Evolutionary conservation across 352 stramenopile species (phyloP), one percentile per base, ranked within the genome.

Genomic region (Phytopythium litorale): DNA sequence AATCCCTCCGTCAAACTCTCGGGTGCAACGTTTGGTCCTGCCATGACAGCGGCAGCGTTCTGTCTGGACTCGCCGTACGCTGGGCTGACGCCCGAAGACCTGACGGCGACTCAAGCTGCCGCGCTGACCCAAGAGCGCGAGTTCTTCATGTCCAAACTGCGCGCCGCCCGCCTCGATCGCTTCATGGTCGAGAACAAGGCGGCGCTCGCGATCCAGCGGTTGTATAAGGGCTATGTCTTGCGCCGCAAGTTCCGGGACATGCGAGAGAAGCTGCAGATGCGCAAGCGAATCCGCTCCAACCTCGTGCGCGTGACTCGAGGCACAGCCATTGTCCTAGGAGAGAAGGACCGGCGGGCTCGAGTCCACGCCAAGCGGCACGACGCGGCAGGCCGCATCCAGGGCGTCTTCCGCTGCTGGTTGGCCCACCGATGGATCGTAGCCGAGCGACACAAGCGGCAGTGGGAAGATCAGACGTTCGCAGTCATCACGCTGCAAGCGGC

Each of bases 291-390:
- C 16, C 79, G 78, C 25, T 61, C 65, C 7, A 88, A 67, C 51
- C 68, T 91, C 43, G 62, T 86, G 38, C 76, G 82, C 33, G 79
- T 91, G 33, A 86, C 78, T 4, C 79, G 76, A 32, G 82, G 79
- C 19, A 89, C 82, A 0, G 78, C 78, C 5, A 79, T 91, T 37
- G 79, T 91, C 12, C 60, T 81, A 0, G 78, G 78, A 21, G 78
- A 91, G 53, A 86, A 84, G 45, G 79, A 89, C 16, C 68, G 79
- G 12, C 68, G 69, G 0, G 57, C 70, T 5, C 66, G 71, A 0
- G 19, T 77, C 23, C 51, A 71, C 3, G 52, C 33, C 4, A 62
- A 65, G 21, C 70, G 77, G 2, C 70, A 60, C 6, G 56, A 59
- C 0, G 76, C 79, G 4, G 78, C 75, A 0, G 18, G 18, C 0